Conservation (phyloP, 2,329 filamentous ascomycete species). For the Colletotrichum lentis region DNA sequence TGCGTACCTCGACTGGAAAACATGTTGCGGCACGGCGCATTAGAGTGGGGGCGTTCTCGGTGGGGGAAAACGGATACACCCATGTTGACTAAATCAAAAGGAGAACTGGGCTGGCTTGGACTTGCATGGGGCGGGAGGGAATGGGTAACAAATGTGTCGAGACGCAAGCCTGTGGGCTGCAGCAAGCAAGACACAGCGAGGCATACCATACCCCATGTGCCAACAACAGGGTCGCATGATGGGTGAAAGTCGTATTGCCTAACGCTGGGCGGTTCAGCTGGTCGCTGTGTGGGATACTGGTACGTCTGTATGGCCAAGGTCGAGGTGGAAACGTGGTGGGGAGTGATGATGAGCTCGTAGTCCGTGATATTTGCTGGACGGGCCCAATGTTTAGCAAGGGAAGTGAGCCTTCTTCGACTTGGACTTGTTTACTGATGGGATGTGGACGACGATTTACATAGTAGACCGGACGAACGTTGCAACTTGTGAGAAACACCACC, state of each 20-base stretch:
- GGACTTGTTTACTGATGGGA: background rate
- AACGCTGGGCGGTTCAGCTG: conserved; percentile 6
- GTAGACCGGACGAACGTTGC: no score
- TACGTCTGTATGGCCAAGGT: background rate
- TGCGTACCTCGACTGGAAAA: background rate
- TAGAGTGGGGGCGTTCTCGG: conserved; percentile 16
- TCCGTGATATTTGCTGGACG: no score
- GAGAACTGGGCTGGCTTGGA: conserved; percentile 6
- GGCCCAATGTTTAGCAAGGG: background rate
- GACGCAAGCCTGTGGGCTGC: background rate
- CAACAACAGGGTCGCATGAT: background rate
- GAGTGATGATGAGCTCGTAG: background rate
- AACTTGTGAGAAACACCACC: background rate
- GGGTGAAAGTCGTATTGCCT: background rate
- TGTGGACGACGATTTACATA: background rate
- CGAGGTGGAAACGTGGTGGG: background rate
- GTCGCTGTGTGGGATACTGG: background rate
- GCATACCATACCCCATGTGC: conserved; percentile 21
- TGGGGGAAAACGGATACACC: conserved; percentile 12
- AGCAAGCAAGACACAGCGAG: conserved; percentile 11
- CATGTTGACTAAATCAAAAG: conserved; percentile 1
- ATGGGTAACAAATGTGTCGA: conserved; percentile 5
- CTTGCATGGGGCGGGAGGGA: conserved; percentile 11
- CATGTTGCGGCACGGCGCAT: background rate
- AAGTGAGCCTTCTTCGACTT: background rate